Base-by-base conservation (phyloP, 1,139 yeast genomes). In the Yamadazyma triangularis region DNA sequence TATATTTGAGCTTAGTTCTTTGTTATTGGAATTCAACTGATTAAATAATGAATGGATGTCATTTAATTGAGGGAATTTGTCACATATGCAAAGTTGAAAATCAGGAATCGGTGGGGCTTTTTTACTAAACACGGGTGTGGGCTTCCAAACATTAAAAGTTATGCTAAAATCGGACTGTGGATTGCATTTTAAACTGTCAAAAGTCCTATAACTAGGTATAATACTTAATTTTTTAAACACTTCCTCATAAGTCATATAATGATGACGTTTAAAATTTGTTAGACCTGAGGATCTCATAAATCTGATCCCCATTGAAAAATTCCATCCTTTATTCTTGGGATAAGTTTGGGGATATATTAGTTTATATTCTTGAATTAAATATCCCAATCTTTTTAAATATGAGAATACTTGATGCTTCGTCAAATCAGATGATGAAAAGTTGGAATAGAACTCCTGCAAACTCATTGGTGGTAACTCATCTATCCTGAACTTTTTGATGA, bases 141-240 rank as follows among this genome's bases (percentile, higher is more conserved):
- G 97, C 53, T 85, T 88, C 96, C 96, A 89, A 1, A 86, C 86
- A 45, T 83, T 70, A 45, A 69, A 88, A 1, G 68, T 57, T 2
- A 71, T 49, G 2, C 40, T 28, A 19, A 35, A 31, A 20, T 40
- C 25, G 13, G 38, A 33, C 4, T 19, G 18, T 4, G 21, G 2
- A 2, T 25, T 11, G 47, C 16, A 39, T 40, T 22, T 28, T 15
- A 48, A 30, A 14, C 48, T 40, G 12, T 50, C 55, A 19, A 39
- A 45, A 2, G 50, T 46, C 15, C 43, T 35, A 21, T 52, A 38
- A 29, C 53, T 43, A 3, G 64, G 61, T 4, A 70, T 50, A 25
- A 73, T 41, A 11, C 48, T 48, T 13, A 74, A 43, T 2, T 70
- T 55, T 27, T 50, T 42, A 36, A 64, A 72, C 1, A 76, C 58